Conservation (phyloP, 1,284 basidiomycete species). For the Puccinia horiana region DNA sequence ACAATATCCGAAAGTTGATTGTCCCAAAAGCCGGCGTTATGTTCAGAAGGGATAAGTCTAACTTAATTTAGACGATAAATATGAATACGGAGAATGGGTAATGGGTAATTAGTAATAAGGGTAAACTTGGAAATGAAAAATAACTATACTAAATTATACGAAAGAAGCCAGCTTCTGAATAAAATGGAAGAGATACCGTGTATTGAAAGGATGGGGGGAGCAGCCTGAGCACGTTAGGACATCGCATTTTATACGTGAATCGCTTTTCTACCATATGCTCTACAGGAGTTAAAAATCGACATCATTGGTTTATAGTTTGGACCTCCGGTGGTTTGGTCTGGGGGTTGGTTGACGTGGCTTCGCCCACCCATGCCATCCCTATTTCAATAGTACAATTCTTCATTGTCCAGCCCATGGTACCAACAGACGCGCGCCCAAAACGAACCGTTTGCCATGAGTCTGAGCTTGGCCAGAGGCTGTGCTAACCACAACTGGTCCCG, state of each 20-base stretch:
- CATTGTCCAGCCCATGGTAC: too few relatives aligned
- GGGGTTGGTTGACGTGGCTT: background rate
- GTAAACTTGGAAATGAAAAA: background rate
- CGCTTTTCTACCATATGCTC: background rate
- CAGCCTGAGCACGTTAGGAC: background rate
- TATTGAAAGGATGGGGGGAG: background rate
- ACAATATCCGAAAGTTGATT: background rate
- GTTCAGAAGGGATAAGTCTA: background rate
- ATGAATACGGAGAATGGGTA: background rate
- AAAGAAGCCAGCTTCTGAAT: constrained; percentile 12
- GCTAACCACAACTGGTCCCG: too few relatives aligned
- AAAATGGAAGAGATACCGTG: background rate
- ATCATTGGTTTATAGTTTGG: background rate
- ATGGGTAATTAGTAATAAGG: background rate
- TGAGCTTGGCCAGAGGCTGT: too few relatives aligned
- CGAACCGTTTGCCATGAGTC: too few relatives aligned
- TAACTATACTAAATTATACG: background rate
- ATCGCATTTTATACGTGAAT: background rate
- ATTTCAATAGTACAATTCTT: too few relatives aligned
- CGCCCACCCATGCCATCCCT: background rate
- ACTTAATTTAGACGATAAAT: background rate
- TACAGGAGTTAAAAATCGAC: background rate
- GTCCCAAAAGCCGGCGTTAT: too few relatives aligned
- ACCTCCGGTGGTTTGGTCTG: background rate
- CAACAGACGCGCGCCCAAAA: too few relatives aligned